These are phyloP conservation scores for Phaeoacremonium minimum DNA, from an alignment of 2,329 filamentous ascomycete genomes.

Conservation along the genomic window DNA sequence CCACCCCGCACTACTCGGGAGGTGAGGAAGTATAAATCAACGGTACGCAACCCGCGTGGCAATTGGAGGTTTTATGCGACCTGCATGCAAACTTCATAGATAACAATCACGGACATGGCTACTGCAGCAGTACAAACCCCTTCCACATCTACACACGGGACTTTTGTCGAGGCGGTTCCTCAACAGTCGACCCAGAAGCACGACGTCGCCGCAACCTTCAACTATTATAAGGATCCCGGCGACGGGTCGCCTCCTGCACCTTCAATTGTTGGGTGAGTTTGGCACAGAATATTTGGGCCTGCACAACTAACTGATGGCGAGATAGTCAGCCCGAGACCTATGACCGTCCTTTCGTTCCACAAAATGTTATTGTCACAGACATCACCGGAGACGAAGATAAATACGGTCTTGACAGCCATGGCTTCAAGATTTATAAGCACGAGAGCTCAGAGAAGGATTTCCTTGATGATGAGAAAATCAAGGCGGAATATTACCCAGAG, in stretches of 20 bases:
- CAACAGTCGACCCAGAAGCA: background rate
- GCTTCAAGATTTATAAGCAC: slow-evolving; percentile 31
- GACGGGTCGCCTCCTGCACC: slow-evolving; percentile 18
- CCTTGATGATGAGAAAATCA: slow-evolving; percentile 54
- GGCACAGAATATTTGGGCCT: background rate
- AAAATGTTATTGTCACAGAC: slow-evolving; percentile 40
- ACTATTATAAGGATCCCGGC: slow-evolving; percentile 19
- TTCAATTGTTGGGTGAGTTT: slow-evolving; percentile 10
- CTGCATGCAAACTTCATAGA: background rate
- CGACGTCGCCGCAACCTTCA: slow-evolving; percentile 15
- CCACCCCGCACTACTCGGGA: background rate
- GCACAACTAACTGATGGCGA: background rate
- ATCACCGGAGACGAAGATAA: slow-evolving; percentile 31
- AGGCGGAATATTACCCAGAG: slow-evolving; percentile 66
- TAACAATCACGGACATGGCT: background rate
- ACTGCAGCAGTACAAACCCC: background rate
- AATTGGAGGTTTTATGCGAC: background rate
- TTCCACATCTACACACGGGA: background rate
- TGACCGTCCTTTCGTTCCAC: slow-evolving; percentile 22
- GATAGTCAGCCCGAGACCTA: slow-evolving; percentile 14
- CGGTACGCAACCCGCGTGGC: background rate
- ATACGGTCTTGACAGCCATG: slow-evolving; percentile 34
- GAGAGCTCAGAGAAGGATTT: slow-evolving; percentile 26
- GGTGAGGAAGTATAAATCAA: background rate
- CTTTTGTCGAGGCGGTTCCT: background rate